Conservation (phyloP, 2,329 filamentous ascomycete genomes). For the Didymella pomorum region DNA sequence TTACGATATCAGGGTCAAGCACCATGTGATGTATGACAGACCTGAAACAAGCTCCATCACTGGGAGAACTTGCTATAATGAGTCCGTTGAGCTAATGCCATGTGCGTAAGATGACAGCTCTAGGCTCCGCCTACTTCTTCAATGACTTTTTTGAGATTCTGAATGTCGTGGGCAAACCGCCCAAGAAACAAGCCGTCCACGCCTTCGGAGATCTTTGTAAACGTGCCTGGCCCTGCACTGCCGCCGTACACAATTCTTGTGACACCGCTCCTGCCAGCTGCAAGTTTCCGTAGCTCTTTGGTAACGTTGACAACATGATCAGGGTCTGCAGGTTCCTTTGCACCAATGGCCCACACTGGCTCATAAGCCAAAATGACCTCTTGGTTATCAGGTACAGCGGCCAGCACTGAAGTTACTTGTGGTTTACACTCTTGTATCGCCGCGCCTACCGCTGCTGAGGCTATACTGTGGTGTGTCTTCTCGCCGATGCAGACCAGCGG, state of each 20-base stretch:
- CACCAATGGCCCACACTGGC: slow-evolving; percentile 88
- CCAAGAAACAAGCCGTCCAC: slow-evolving; percentile 85
- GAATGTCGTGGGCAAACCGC: slow-evolving; percentile 79
- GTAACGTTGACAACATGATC: slow-evolving; percentile 78
- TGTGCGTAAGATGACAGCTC: neutral
- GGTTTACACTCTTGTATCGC: slow-evolving; percentile 71
- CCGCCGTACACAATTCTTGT: slow-evolving; percentile 82
- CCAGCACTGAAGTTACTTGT: slow-evolving; percentile 72
- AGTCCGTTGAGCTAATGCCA: neutral
- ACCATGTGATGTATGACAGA: slow-evolving; percentile 4
- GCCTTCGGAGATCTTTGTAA: slow-evolving; percentile 69
- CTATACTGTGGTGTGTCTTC: slow-evolving; percentile 58
- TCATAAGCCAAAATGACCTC: slow-evolving; percentile 85
- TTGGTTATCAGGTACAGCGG: slow-evolving; percentile 65
- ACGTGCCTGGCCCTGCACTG: slow-evolving; percentile 81
- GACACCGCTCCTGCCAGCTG: slow-evolving; percentile 61
- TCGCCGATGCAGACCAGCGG: slow-evolving; percentile 86
- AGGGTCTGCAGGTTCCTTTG: slow-evolving; percentile 72
- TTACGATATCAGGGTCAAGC: slow-evolving; percentile 3
- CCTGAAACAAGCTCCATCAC: neutral
- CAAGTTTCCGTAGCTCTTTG: slow-evolving; percentile 66
- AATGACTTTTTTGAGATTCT: slow-evolving; percentile 75
- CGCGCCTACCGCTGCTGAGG: slow-evolving; percentile 59
- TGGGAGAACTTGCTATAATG: neutral
- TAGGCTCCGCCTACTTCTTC: slow-evolving; percentile 67